Evolutionary conservation across 2,329 filamentous ascomycete genomes (phyloP).

Genomic region (Sodiomyces alkalinus): DNA sequence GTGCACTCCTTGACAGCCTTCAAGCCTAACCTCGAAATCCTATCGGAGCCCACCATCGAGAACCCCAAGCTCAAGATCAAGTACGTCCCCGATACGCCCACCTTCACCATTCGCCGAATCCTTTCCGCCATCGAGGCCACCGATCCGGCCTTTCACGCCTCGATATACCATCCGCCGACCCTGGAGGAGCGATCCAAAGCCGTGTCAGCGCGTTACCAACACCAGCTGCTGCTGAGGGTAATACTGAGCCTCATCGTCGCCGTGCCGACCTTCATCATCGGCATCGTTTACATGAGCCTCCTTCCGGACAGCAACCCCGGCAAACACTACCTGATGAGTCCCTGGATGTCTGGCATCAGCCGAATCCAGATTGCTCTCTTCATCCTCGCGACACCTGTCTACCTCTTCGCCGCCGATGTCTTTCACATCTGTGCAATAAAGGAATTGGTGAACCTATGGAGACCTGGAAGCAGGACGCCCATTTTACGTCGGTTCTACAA

Average conservation of each 20-base stretch:
- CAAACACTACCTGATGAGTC: slow-evolving; percentile 52
- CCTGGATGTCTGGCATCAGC: slow-evolving; percentile 57
- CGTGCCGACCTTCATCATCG: slow-evolving; percentile 74
- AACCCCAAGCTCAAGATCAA: slow-evolving; percentile 53
- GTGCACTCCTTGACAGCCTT: slow-evolving; percentile 37
- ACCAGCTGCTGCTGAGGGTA: slow-evolving; percentile 53
- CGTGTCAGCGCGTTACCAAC: slow-evolving; percentile 57
- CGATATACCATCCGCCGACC: slow-evolving; percentile 65
- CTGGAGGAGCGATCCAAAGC: slow-evolving; percentile 66
- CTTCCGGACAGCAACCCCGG: slow-evolving; percentile 42
- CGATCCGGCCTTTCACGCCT: slow-evolving; percentile 50
- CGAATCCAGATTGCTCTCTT: slow-evolving; percentile 69
- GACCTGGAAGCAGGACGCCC: slow-evolving; percentile 56
- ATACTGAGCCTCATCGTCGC: slow-evolving; percentile 52
- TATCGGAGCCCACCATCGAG: slow-evolving; percentile 38
- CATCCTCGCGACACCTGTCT: slow-evolving; percentile 70
- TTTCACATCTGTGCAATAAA: slow-evolving; percentile 71
- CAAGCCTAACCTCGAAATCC: slow-evolving; percentile 33
- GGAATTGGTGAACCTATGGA: slow-evolving; percentile 66
- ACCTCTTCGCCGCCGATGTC: slow-evolving; percentile 71
- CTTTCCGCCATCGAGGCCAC: slow-evolving; percentile 49
- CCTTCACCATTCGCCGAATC: slow-evolving; percentile 62
- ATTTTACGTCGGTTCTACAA: slow-evolving; percentile 65
- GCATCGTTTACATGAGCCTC: slow-evolving; percentile 83
- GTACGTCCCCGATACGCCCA: slow-evolving; percentile 54